Conservation (phyloP, 2,329 filamentous ascomycete species). For the Xylariaceae sp. region DNA sequence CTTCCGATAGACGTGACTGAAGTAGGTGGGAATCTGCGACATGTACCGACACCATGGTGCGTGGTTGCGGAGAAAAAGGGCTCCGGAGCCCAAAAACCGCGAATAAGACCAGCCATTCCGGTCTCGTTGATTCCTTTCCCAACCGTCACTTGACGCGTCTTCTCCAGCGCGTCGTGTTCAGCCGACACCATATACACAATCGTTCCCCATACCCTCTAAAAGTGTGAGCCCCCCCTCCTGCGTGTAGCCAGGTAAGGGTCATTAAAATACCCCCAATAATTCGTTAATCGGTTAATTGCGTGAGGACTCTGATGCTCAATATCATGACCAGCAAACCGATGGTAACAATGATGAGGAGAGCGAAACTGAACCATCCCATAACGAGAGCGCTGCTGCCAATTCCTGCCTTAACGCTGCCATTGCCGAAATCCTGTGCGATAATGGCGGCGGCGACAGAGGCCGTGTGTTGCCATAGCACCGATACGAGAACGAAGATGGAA, state of each 20-base stretch:
- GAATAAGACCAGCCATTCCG: conserved; percentile 21
- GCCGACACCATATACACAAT: conserved; percentile 21
- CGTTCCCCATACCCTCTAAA: neutral
- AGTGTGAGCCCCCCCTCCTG: conserved; percentile 6
- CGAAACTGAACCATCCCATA: conserved; percentile 95
- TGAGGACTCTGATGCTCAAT: conserved; percentile 77
- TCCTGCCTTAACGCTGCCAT: conserved; percentile 34
- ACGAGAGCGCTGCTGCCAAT: conserved; percentile 78
- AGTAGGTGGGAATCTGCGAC: neutral
- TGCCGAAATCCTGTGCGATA: conserved; percentile 54
- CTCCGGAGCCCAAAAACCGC: conserved; percentile 9
- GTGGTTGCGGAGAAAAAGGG: neutral
- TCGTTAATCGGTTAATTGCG: conserved; percentile 46
- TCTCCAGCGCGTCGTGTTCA: conserved; percentile 14
- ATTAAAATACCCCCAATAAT: neutral
- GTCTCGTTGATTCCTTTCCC: conserved; percentile 28
- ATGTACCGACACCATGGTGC: neutral
- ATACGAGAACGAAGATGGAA: conserved; percentile 67
- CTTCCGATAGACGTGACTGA: neutral
- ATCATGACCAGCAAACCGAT: conserved; percentile 96
- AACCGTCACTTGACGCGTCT: conserved; percentile 23
- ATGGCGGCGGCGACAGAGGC: conserved; percentile 92
- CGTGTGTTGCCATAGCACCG: conserved; percentile 84
- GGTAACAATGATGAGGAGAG: conserved; percentile 87
- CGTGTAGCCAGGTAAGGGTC: neutral